A percentile compares a stretch with the other conserved stretches of the same genome.
phyloP scores from a whole-genome alignment of 352 stramenopile genomes.

The Pythium dissotocum region DNA sequence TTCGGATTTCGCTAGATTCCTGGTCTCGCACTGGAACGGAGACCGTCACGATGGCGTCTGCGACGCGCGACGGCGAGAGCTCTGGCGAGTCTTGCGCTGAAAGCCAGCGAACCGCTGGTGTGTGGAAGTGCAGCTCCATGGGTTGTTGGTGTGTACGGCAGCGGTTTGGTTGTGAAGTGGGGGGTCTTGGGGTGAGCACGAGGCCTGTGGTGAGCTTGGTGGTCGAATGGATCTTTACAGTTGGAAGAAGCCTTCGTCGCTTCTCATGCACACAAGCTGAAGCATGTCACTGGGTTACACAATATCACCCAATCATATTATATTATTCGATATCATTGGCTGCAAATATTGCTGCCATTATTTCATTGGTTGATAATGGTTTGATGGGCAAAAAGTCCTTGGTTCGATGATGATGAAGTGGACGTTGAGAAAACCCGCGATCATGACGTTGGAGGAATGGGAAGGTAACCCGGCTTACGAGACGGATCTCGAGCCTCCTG shows the following conservation, averaged over 20 bases:
- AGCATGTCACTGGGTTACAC: conserved; percentile 20
- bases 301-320: conserved; percentile 11
- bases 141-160: neutral
- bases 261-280: conserved; percentile 16
- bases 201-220: neutral
- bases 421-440: neutral
- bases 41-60: conserved; percentile 16
- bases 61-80: conserved; percentile 11
- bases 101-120: conserved; percentile 11
- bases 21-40: conserved; percentile 12
- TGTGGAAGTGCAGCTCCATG: conserved; percentile 29
- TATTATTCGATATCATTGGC: conserved; percentile 4
- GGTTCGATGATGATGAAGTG: neutral
- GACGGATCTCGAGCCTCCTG: conserved; percentile 22
- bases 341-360: neutral
- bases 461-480: conserved; percentile 15
- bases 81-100: neutral
- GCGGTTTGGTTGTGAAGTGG: neutral
- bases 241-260: conserved; percentile 7
- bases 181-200: too few species aligned
- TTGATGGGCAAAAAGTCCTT: neutral
- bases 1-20: conserved; percentile 1
- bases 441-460: conserved; percentile 18
- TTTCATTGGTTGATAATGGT: conserved; percentile 4
- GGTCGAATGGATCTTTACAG: neutral